Percentiles rank a stretch among this genome's conserved stretches.
Evolutionary conservation across 805 yeast genomes (phyloP).

Genomic region (Dipodascus albidus): DNA sequence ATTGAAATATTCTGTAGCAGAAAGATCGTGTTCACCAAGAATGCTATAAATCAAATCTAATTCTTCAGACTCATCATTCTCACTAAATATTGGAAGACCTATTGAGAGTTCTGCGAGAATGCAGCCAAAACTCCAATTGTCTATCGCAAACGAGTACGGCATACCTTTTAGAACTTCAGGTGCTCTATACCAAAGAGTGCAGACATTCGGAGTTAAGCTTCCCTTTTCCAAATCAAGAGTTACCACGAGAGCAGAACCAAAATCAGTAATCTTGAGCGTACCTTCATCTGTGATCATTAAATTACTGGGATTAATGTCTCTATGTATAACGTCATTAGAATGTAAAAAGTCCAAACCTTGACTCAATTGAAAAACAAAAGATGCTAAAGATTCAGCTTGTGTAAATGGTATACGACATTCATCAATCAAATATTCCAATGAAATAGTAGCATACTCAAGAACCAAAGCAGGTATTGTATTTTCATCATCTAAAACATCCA

Average conservation of each 20-base stretch:
- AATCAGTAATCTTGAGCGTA: slow-evolving; percentile 70
- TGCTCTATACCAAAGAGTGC: slow-evolving; percentile 95
- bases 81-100: neutral
- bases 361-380: slow-evolving; percentile 39
- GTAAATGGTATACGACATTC: neutral
- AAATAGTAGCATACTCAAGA: neutral
- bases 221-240: slow-evolving; percentile 20
- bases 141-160: slow-evolving; percentile 82
- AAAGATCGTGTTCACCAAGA: neutral
- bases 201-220: slow-evolving; percentile 82
- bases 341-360: slow-evolving; percentile 84
- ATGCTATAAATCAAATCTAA: neutral
- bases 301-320: slow-evolving; percentile 86
- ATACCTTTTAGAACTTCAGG: slow-evolving; percentile 90
- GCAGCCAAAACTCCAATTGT: slow-evolving; percentile 93
- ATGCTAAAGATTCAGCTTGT: neutral
- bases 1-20: neutral
- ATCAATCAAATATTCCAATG: neutral
- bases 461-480: neutral
- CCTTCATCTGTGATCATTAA: slow-evolving; percentile 64
- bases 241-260: slow-evolving; percentile 37
- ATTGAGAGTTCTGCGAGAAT: slow-evolving; percentile 79
- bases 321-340: slow-evolving; percentile 77
- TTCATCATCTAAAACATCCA: neutral
- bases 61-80: neutral